Percentiles rank a stretch among this genome's conserved stretches.
Conservation (phyloP, 2,329 filamentous ascomycete genomes). For the Penicillium sp. region DNA sequence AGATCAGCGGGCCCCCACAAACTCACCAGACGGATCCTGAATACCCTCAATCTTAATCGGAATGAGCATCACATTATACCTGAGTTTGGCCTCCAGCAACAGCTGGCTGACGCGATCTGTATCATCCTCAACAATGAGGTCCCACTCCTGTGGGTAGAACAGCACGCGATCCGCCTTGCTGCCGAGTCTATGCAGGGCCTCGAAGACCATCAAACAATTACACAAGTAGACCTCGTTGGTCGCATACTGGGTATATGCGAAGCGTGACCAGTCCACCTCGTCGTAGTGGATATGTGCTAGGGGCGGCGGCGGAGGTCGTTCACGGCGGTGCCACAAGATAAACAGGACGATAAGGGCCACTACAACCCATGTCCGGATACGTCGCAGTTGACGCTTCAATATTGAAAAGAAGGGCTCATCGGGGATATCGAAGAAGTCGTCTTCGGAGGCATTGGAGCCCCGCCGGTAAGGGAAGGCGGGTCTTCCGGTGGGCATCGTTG, state of each 20-base stretch:
- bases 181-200: slow-evolving; percentile 38
- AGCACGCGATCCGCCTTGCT: slow-evolving; percentile 41
- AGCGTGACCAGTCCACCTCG: slow-evolving; percentile 41
- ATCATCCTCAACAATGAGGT: slow-evolving; percentile 30
- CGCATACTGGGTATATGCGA: slow-evolving; percentile 45
- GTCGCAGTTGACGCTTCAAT: slow-evolving; percentile 34
- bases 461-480: slow-evolving; percentile 26
- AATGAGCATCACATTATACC: slow-evolving; percentile 50
- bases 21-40: slow-evolving; percentile 25
- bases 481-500: slow-evolving; percentile 14
- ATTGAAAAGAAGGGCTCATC: slow-evolving; percentile 31
- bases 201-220: slow-evolving; percentile 44
- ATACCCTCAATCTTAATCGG: slow-evolving; percentile 44
- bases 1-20: neutral
- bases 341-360: slow-evolving; percentile 26
- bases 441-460: slow-evolving; percentile 32
- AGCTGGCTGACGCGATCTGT: slow-evolving; percentile 44
- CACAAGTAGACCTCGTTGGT: slow-evolving; percentile 43
- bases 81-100: slow-evolving; percentile 47
- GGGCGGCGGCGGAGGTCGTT: slow-evolving; percentile 17
- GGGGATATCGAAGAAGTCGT: slow-evolving; percentile 38
- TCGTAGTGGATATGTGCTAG: slow-evolving; percentile 32
- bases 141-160: slow-evolving; percentile 43
- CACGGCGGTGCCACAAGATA: slow-evolving; percentile 26
- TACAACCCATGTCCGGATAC: slow-evolving; percentile 30